Evolutionary conservation across 202 grass and related monocot genomes (phyloP), one percentile per base, ranked within the genome.

Genomic region (Tripidium arundinaceum): DNA sequence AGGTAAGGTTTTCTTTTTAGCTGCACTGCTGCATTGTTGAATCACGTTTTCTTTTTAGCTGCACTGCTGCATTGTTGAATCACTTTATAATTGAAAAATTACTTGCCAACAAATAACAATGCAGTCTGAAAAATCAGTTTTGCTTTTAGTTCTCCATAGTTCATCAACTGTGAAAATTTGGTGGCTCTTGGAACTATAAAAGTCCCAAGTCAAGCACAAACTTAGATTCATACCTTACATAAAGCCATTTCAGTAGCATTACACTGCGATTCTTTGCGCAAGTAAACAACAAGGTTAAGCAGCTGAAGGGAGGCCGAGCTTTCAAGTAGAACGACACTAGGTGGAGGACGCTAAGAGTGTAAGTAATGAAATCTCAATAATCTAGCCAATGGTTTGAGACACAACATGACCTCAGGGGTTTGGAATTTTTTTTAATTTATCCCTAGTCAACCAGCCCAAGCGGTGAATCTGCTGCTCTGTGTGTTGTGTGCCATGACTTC

Each of bases 221-320:
- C 21, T 70, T 70, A 45, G 63, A 62, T 77, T 16, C 27, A 15
- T 21, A 64, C 42, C 60, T 42, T 74, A 79, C 27, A 74, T 45
- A 21, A 55, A 66, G 46, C 11, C 54, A 78, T 71, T 69, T 71
- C 54, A 65, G 8, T 79, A 79, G 27, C 45, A 73, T 26, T 67
- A 49, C 26, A 64, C 14, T 64, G 54, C 11, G 54, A 77, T 26
- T 2, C 16, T 65, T 64, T 18, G 61, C 1, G 7, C 47, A 70
- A 29, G 61, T 49, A 76, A 72, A 72, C 36, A 71, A 71, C 36
- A 5, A 27, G 38, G 39, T 14, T 47, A 78, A 34, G 42, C 19
- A 64, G 42, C 14, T 77, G 5, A 33, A 64, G 26, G 39, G 33
- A 60, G 60, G 40, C 4, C 16, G 4, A 42, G 75, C 59, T 62